phyloP scores from a whole-genome alignment of 139 green algal genomes.

The Diplosphaera chodatii region DNA sequence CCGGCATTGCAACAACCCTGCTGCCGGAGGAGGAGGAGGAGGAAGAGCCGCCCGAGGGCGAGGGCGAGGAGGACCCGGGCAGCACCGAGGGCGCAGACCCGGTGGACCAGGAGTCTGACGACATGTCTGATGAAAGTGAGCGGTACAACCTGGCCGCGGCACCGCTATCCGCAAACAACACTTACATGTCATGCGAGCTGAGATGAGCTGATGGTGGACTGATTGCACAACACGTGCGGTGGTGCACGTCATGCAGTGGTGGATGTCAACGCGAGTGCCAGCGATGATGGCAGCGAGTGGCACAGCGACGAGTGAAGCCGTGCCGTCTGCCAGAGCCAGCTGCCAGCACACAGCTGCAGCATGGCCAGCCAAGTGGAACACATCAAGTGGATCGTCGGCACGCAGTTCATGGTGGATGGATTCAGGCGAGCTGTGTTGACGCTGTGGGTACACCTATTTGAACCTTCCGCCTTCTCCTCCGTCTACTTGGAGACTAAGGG shows the following conservation, averaged over 20 bases:
- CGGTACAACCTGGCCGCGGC: too few relatives aligned
- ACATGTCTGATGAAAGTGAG: not conserved
- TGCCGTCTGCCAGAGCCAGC: too few relatives aligned
- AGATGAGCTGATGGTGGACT: too few relatives aligned
- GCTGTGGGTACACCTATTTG: too few relatives aligned
- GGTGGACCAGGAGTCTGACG: not conserved
- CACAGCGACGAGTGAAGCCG: not conserved
- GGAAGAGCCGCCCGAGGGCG: not conserved
- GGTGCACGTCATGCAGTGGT: not conserved
- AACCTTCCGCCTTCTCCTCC: not conserved
- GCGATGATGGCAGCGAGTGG: not conserved
- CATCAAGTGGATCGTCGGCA: constrained; percentile 65
- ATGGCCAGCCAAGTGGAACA: constrained; percentile 65
- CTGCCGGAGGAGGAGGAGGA: not conserved
- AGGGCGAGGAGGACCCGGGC: not conserved
- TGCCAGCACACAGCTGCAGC: too few relatives aligned
- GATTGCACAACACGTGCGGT: too few relatives aligned
- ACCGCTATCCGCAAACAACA: too few relatives aligned
- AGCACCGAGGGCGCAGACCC: not conserved
- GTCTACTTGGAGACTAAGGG: too few relatives aligned
- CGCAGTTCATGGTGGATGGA: constrained; percentile 50
- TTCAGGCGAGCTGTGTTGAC: constrained; percentile 27
- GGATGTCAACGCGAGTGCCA: not conserved
- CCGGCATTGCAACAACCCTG: not conserved
- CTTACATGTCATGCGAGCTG: too few relatives aligned